Conservation (phyloP, 495 filamentous ascomycete species). For the Pyrenula aspistea region DNA sequence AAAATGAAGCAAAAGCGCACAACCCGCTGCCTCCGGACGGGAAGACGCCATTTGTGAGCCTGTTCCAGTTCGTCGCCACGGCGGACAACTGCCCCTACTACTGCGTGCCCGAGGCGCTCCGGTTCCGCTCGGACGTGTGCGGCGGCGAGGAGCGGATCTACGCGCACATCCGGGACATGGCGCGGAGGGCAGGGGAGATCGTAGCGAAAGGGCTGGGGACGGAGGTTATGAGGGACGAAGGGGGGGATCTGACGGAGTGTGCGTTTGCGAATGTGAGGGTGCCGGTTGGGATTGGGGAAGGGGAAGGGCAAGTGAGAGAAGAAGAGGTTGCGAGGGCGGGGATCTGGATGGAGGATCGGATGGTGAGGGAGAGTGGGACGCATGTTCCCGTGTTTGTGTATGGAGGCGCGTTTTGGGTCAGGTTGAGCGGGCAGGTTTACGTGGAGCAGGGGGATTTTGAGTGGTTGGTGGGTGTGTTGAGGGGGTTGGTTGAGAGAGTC, state of each 20-base stretch:
- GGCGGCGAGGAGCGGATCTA: slow-evolving; percentile 65
- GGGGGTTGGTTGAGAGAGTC: slow-evolving; percentile 48
- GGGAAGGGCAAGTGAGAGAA: slow-evolving; percentile 17
- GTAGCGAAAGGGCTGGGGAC: slow-evolving; percentile 57
- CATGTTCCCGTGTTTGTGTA: slow-evolving; percentile 56
- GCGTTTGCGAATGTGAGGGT: slow-evolving; percentile 61
- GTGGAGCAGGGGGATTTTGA: slow-evolving; percentile 68
- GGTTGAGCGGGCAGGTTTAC: slow-evolving; percentile 72
- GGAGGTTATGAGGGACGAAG: slow-evolving; percentile 49
- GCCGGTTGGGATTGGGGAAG: slow-evolving; percentile 39
- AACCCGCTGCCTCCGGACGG: slow-evolving; percentile 31
- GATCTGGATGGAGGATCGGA: slow-evolving; percentile 42
- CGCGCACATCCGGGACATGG: slow-evolving; percentile 43
- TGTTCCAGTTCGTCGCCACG: slow-evolving; percentile 73
- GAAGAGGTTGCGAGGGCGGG: slow-evolving; percentile 23
- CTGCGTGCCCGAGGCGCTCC: slow-evolving; percentile 56
- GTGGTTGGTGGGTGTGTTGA: slow-evolving; percentile 49
- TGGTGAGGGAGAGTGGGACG: slow-evolving; percentile 52
- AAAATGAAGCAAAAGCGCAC: slow-evolving; percentile 14
- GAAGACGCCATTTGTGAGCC: slow-evolving; percentile 48
- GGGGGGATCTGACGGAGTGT: slow-evolving; percentile 26
- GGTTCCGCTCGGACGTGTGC: slow-evolving; percentile 52
- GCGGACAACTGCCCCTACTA: slow-evolving; percentile 58
- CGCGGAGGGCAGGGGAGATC: slow-evolving; percentile 41
- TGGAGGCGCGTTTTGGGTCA: slow-evolving; percentile 47